Evolutionary conservation across 2,329 filamentous ascomycete species (phyloP), one percentile per base, ranked within the genome.

Genomic region (Fulvia fulva): DNA sequence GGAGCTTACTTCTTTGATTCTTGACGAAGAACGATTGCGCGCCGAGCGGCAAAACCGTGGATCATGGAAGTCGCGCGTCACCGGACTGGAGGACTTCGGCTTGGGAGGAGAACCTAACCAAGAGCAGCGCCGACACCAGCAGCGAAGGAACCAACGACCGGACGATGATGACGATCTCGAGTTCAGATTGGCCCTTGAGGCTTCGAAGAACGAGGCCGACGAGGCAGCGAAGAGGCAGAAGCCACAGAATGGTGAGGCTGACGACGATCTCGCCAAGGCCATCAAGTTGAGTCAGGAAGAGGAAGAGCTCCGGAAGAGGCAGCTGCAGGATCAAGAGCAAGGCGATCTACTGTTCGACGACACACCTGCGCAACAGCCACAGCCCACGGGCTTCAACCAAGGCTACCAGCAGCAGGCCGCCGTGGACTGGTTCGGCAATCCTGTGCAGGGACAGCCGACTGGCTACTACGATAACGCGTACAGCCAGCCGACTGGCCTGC

Each of bases 381-480:
- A 91, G 67, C 85, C 84, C 43, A 97, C 92, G 14, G 93, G 91
- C 34, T 91, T 91, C 78, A 97, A 97, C 75, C 92, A 96, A 77
- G 93, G 93, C 49, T 99, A 99, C 71, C 92, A 97, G 78, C 94
- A 99, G 76, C 93, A 96, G 72, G 89, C 89, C 57, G 90, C 91
- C 12, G 94, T 99, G 19, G 94, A 99, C 76, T 97, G 95, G 85
- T 94, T 95, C 68, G 94, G 93, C 59, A 99, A 99, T 74, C 91
- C 92, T 12, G 88, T 97, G 44, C 75, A 74, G 67, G 87, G 90
- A 72, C 82, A 82, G 64, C 82, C 80, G 55, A 88, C 86, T 14
- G 86, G 85, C 5, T 88, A 81, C 68, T 74, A 87, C 63, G 87
- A 87, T 74, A 86, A 84, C 66, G 83, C 85, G 60, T 88, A 88